Evolutionary conservation across 1,139 yeast genomes (phyloP).

Genomic region (Hansenula sp.): DNA sequence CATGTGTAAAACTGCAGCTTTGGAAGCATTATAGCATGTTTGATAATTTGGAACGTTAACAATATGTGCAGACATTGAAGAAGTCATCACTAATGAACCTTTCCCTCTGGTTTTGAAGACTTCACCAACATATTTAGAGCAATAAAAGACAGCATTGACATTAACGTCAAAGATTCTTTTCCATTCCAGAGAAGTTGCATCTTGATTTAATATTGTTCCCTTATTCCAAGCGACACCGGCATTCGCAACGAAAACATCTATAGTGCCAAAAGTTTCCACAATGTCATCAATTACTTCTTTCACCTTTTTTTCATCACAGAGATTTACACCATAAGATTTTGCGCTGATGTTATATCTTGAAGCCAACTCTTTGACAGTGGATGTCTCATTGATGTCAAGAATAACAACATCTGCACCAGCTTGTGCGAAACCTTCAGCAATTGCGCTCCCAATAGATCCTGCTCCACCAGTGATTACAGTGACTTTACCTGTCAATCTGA

Average conservation of each 20-base stretch:
- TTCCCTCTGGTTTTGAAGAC: conserved; percentile 64
- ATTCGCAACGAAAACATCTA: conserved; percentile 83
- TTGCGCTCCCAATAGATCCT: too few relatives aligned
- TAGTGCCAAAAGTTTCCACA: conserved; percentile 64
- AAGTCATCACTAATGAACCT: conserved; percentile 80
- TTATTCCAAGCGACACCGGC: conserved; percentile 88
- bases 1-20: conserved; percentile 80
- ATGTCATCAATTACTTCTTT: too few relatives aligned
- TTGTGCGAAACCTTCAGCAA: too few relatives aligned
- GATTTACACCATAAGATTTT: too few relatives aligned
- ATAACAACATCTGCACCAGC: too few relatives aligned
- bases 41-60: conserved; percentile 87
- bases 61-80: conserved; percentile 88
- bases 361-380: too few relatives aligned
- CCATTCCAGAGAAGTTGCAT: conserved; percentile 55
- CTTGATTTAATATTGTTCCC: conserved; percentile 59
- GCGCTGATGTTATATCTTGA: too few relatives aligned
- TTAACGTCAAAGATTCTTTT: conserved; percentile 65
- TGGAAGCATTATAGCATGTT: conserved; percentile 86
- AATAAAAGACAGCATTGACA: conserved; percentile 71
- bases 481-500: too few relatives aligned
- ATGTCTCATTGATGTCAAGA: too few relatives aligned
- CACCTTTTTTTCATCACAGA: too few relatives aligned
- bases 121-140: conserved; percentile 67
- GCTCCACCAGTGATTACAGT: too few relatives aligned